Conservation (phyloP, 306 rosid genomes). For the Fragaria iinumae region DNA sequence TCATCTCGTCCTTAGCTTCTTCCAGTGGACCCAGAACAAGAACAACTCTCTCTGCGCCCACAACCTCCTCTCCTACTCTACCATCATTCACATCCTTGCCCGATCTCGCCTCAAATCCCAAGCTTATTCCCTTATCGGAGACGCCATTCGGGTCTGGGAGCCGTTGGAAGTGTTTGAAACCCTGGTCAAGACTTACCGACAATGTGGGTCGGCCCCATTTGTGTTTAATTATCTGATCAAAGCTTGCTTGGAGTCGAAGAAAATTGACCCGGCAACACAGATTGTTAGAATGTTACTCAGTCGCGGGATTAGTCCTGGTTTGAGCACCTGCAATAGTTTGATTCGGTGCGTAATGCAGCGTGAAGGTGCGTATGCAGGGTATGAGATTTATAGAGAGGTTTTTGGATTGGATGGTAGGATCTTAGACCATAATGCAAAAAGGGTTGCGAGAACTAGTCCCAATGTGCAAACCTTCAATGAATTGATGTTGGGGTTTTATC, state of each 20-base stretch:
- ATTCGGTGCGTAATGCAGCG: conserved; percentile 43
- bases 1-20: conserved; percentile 71
- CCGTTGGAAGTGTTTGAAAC: conserved; percentile 53
- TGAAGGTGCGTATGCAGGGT: conserved; percentile 50
- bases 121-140: conserved; percentile 47
- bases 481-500: conserved; percentile 65
- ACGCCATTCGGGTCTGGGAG: conserved; percentile 39
- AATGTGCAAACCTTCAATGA: conserved; percentile 60
- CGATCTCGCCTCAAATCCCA: conserved; percentile 56
- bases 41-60: conserved; percentile 57
- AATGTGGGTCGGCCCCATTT: conserved; percentile 73
- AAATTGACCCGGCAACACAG: conserved; percentile 42
- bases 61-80: conserved; percentile 57
- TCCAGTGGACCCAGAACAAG: conserved; percentile 50
- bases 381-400: conserved; percentile 52
- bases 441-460: conserved; percentile 46
- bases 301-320: conserved; percentile 57
- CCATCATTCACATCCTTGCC: conserved; percentile 68
- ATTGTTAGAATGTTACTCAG: conserved; percentile 60
- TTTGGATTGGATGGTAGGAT: conserved; percentile 42
- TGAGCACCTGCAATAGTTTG: conserved; percentile 62
- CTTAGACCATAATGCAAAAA: conserved; percentile 19
- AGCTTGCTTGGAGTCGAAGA: conserved; percentile 61
- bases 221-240: conserved; percentile 66
- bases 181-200: conserved; percentile 54